These are phyloP conservation scores for Syzygium oleosum DNA, from an alignment of 345 rosid genomes.

Conservation along the genomic window DNA sequence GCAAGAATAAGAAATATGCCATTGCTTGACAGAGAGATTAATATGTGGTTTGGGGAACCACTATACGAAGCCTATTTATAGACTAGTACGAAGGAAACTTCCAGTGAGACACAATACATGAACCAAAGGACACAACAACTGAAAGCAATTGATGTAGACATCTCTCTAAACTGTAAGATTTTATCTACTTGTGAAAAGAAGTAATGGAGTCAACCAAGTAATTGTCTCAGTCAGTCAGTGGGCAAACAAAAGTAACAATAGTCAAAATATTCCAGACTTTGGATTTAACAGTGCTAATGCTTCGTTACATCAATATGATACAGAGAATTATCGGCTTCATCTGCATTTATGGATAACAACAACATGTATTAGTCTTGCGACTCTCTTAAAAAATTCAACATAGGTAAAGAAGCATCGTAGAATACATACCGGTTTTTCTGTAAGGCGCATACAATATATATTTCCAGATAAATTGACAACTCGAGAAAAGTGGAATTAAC, in stretches of 20 bases:
- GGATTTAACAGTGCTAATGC: background rate
- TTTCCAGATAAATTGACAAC: background rate
- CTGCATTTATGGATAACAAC: background rate
- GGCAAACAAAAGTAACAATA: background rate
- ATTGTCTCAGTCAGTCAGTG: background rate
- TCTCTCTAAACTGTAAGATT: background rate
- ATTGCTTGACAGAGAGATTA: background rate
- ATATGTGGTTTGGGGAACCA: background rate
- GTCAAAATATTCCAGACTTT: background rate
- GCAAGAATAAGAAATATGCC: background rate
- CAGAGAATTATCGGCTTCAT: background rate
- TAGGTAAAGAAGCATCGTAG: background rate
- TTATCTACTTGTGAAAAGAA: background rate
- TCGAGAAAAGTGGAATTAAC: background rate
- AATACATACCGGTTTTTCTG: fast-evolving
- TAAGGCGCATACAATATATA: background rate
- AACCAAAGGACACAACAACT: background rate
- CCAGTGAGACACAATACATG: background rate
- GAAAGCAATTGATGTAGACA: background rate
- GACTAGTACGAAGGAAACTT: background rate
- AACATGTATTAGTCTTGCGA: background rate
- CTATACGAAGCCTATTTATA: background rate
- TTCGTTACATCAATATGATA: background rate
- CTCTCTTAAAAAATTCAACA: background rate
- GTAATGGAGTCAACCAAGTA: background rate